Base-by-base conservation (phyloP, 805 yeast species). In the Dipodascus geniculatus region DNA sequence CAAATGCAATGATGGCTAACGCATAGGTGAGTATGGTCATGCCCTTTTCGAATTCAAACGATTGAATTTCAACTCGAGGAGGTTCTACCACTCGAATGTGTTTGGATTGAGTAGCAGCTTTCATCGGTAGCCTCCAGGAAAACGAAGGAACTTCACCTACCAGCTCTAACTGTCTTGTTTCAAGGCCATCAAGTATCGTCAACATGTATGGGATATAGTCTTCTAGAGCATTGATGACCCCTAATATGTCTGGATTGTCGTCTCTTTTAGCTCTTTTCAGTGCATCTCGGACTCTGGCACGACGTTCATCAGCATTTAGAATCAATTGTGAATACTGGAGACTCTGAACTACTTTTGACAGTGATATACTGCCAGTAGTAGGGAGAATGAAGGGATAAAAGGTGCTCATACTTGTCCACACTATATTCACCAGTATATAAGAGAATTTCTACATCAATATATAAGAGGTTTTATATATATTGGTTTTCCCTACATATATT, bases 201-300 rank as follows among this genome's bases (percentile, higher is more conserved):
- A 61, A 57, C 22, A 60, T 22, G 19, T 48, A 52, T 0, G 65
- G 64, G 2, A 64, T 49, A 48, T 65, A 65, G 20, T 64, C 64
- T 31, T 64, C 68, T 3, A 63, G 47, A 0, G 61, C 58, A 59
- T 61, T 54, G 23, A 60, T 57, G 17, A 63, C 57, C 38, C 57
- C 63, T 31, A 62, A 49, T 48, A 57, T 54, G 24, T 58, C 65
- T 33, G 63, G 58, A 3, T 52, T 49, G 33, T 56, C 57, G 23
- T 57, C 58, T 23, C 64, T 49, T 52, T 64, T 63, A n/a, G 67
- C 66, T 16, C 60, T 57, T 50, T 65, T 65, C 48, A 66, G 56
- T 6, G 55, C 48, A 31, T 63, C 67, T 16, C 67, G 52, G 2
- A 66, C 60, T 28, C 60, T 56, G 1, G 68, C 65, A 14, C 69